These are phyloP conservation scores for Auricularia heimuer DNA, from an alignment of 768 basidiomycete genomes.

Conservation along the genomic window DNA sequence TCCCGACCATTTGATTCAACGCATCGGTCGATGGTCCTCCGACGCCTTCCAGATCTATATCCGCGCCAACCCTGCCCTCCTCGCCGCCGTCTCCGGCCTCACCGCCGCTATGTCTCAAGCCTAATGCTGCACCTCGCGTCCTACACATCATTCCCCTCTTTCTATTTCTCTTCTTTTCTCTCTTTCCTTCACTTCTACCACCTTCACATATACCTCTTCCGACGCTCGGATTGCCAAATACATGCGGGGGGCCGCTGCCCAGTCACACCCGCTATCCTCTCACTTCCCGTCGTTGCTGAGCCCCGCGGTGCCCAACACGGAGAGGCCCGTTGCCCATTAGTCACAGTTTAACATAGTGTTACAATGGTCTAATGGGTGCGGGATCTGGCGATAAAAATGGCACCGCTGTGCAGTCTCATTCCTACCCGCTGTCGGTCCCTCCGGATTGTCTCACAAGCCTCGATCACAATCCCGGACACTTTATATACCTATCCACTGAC, in stretches of 20 bases:
- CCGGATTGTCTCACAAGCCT: too few species aligned
- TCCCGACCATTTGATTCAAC: conserved; percentile 12
- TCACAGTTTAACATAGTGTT: not conserved
- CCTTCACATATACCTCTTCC: not conserved
- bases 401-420: too few species aligned
- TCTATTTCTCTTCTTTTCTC: not conserved
- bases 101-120: not conserved
- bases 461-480: too few species aligned
- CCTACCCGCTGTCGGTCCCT: too few species aligned
- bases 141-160: not conserved
- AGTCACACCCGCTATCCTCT: not conserved
- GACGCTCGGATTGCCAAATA: not conserved
- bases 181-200: not conserved
- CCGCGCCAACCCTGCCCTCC: conserved; percentile 13
- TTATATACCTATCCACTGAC: too few species aligned
- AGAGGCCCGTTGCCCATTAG: too few species aligned
- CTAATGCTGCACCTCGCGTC: not conserved
- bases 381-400: not conserved
- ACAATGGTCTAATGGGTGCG: not conserved
- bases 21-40: conserved; percentile 13
- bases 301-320: too few species aligned
- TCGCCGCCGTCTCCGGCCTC: conserved; percentile 3
- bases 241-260: not conserved
- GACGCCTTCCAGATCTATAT: conserved; percentile 12
- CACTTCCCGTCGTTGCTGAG: not conserved